Conservation (phyloP, 306 rosid species). For the Spatholobus suberectus region DNA sequence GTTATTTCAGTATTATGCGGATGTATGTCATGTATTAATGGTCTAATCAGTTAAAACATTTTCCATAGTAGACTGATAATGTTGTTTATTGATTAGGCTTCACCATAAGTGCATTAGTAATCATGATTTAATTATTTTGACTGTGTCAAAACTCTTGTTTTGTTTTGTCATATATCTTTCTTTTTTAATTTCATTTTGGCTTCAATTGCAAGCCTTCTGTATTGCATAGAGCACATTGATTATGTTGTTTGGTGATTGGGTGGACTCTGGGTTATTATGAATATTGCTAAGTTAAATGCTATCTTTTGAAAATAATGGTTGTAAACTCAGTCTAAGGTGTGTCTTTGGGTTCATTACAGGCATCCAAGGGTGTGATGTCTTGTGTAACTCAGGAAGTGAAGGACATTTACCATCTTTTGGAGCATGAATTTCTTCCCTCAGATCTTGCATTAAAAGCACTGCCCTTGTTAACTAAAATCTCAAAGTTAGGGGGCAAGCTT, state of each 20-base stretch:
- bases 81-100: constrained; percentile 6
- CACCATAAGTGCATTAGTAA: not conserved
- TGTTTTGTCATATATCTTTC: not conserved
- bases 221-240: not conserved
- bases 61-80: not conserved
- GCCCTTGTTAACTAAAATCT: constrained; percentile 72
- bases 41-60: not conserved
- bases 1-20: not conserved
- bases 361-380: constrained; percentile 88
- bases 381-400: constrained; percentile 96
- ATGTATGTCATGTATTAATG: not conserved
- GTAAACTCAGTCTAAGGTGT: not conserved
- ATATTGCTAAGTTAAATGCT: not conserved
- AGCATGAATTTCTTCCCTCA: constrained; percentile 83
- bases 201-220: not conserved
- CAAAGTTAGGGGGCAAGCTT: constrained; percentile 88
- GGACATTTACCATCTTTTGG: constrained; percentile 86
- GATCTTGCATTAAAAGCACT: constrained; percentile 83
- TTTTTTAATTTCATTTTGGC: not conserved
- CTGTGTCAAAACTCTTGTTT: not conserved
- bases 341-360: constrained; percentile 46
- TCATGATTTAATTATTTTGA: not conserved
- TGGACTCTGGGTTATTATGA: not conserved
- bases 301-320: not conserved
- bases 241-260: not conserved